Evolutionary conservation across 345 rosid genomes (phyloP).

Genomic region (Moringa oleifera): DNA sequence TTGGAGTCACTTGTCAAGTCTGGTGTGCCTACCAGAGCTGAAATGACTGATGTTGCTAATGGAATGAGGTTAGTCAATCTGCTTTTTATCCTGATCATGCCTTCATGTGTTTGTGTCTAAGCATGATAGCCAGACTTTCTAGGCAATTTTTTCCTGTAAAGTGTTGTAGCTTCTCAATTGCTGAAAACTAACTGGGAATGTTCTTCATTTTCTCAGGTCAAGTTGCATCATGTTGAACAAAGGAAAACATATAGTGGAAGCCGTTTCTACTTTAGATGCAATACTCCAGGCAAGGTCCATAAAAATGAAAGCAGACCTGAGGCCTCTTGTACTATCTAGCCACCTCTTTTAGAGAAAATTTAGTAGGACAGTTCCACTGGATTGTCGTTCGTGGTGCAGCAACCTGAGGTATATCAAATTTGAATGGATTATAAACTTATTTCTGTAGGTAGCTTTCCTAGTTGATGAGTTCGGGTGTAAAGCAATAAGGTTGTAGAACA

Average conservation of each 20-base stretch:
- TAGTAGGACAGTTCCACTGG: not conserved
- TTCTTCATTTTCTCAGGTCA: slow-evolving; percentile 28
- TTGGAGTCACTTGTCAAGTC: slow-evolving; percentile 64
- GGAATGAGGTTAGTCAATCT: slow-evolving; percentile 40
- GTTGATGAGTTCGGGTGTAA: too few relatives aligned
- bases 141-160: too few relatives aligned
- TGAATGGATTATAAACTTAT: too few relatives aligned
- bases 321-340: slow-evolving; percentile 26
- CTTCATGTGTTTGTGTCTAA: not conserved
- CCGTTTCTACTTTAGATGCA: slow-evolving; percentile 47
- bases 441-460: too few relatives aligned
- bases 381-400: not conserved
- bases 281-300: slow-evolving; percentile 34
- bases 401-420: too few relatives aligned
- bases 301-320: slow-evolving; percentile 25
- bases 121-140: not conserved
- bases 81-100: not conserved
- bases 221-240: slow-evolving; percentile 70
- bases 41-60: slow-evolving; percentile 59
- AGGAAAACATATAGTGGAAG: slow-evolving; percentile 49
- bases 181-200: not conserved
- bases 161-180: not conserved
- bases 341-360: slow-evolving; percentile 9
- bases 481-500: too few relatives aligned
- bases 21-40: slow-evolving; percentile 68